These are phyloP conservation scores for Ustilago crameri DNA, from an alignment of 1,284 basidiomycete species.

Conservation along the genomic window DNA sequence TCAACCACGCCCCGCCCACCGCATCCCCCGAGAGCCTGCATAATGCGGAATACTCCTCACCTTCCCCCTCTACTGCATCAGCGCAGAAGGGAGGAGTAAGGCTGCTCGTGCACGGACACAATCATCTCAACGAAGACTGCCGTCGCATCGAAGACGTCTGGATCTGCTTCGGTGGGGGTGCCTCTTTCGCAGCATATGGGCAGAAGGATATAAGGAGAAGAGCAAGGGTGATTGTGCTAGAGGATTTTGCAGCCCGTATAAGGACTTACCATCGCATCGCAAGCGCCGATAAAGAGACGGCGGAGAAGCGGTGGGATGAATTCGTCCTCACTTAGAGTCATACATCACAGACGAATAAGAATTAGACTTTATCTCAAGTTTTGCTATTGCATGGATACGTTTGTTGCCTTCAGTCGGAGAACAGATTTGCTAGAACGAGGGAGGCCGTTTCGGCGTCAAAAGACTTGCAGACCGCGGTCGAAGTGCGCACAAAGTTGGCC, in stretches of 20 bases:
- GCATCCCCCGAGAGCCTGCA: too few species aligned
- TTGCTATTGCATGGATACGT: background rate
- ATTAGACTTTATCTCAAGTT: background rate
- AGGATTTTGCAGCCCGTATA: conserved; percentile 86
- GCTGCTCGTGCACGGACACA: conserved; percentile 61
- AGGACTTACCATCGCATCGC: conserved; percentile 88
- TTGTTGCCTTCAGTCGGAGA: conserved; percentile 1
- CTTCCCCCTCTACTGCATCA: too few species aligned
- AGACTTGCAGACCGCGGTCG: conserved; percentile 15
- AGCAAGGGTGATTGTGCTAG: conserved; percentile 44
- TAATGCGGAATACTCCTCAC: too few species aligned
- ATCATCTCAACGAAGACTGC: conserved; percentile 77
- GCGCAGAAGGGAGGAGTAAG: conserved; percentile 22
- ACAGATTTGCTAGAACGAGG: conserved; percentile 19
- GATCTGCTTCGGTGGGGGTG: conserved; percentile 94
- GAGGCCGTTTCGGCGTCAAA: conserved; percentile 18
- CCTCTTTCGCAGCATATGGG: conserved; percentile 52
- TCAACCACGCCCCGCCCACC: conserved; percentile 13
- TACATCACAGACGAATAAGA: background rate
- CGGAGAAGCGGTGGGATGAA: conserved; percentile 23
- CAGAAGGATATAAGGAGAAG: conserved; percentile 31
- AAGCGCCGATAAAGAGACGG: background rate
- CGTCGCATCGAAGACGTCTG: conserved; percentile 83
- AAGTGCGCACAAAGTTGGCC: conserved; percentile 12
- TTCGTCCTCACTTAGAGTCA: conserved; percentile 25